These are phyloP conservation scores for Colletotrichum australisinense DNA, from an alignment of 2,329 filamentous ascomycete species.

Conservation along the genomic window DNA sequence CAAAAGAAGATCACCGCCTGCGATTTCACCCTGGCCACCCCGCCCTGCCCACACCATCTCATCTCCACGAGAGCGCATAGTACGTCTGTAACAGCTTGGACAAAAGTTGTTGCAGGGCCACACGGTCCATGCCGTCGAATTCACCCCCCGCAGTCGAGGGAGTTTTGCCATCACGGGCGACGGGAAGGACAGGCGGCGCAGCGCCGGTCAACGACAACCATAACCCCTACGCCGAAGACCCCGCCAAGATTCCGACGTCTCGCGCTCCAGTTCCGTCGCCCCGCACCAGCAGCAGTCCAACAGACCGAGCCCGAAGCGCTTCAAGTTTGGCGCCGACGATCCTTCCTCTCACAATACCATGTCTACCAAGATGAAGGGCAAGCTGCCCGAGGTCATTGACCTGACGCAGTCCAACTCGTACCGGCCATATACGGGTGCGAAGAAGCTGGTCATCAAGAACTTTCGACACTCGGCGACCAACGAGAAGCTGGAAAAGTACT, in stretches of 20 bases:
- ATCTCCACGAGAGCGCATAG: slow-evolving; percentile 12
- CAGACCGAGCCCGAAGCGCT: slow-evolving; percentile 36
- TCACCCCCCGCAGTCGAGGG: slow-evolving; percentile 36
- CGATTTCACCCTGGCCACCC: neutral
- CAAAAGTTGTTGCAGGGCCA: slow-evolving; percentile 37
- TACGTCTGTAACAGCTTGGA: slow-evolving; percentile 35
- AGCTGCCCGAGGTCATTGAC: slow-evolving; percentile 52
- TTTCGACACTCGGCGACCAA: slow-evolving; percentile 70
- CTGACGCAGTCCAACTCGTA: slow-evolving; percentile 59
- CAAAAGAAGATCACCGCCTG: neutral
- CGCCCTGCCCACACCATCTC: neutral
- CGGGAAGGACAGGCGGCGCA: slow-evolving; percentile 29
- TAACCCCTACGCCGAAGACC: slow-evolving; percentile 51
- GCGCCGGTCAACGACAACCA: slow-evolving; percentile 38
- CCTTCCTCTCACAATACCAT: slow-evolving; percentile 20
- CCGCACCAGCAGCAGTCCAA: slow-evolving; percentile 30
- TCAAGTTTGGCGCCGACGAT: slow-evolving; percentile 31
- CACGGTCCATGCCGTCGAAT: slow-evolving; percentile 37
- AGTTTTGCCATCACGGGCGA: slow-evolving; percentile 37
- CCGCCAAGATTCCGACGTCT: slow-evolving; percentile 49
- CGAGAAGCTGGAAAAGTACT: slow-evolving; percentile 80
- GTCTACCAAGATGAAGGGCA: slow-evolving; percentile 50
- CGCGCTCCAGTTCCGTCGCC: slow-evolving; percentile 39
- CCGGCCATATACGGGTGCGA: slow-evolving; percentile 80
- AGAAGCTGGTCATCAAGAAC: slow-evolving; percentile 95